Evolutionary conservation across 2,329 filamentous ascomycete genomes (phyloP).

Genomic region (Chrysosporium keratinophilum): DNA sequence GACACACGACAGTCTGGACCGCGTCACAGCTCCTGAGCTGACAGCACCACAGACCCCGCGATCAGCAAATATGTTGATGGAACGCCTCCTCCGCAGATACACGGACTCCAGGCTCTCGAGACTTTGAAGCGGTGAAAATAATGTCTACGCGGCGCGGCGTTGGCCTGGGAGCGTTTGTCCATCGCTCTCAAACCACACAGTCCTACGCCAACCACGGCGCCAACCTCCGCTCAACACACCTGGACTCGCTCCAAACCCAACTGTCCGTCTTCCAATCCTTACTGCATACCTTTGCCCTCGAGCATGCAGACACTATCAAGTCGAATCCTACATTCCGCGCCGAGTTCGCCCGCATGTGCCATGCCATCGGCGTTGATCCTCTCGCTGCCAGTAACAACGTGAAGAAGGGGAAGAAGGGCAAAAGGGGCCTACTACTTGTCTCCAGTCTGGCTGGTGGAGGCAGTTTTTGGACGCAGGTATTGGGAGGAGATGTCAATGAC

Average conservation of each 20-base stretch:
- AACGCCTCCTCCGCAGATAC: no score
- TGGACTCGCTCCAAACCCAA: constrained; percentile 79
- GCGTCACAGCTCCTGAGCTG: no score
- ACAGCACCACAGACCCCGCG: no score
- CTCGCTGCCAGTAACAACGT: constrained; percentile 56
- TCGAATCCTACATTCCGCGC: constrained; percentile 90
- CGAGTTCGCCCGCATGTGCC: constrained; percentile 97
- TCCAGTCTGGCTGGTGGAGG: constrained; percentile 37
- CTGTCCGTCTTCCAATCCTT: constrained; percentile 92
- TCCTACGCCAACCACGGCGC: constrained; percentile 87
- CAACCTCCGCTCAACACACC: constrained; percentile 69
- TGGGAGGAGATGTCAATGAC: constrained; percentile 87
- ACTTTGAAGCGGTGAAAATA: no score
- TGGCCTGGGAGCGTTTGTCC: constrained; percentile 81
- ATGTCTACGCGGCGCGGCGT: constrained; percentile 53
- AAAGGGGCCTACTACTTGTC: no score
- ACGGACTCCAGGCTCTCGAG: no score
- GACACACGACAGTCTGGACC: no score
- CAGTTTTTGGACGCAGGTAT: constrained; percentile 84
- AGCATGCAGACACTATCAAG: constrained; percentile 90
- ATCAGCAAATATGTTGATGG: no score
- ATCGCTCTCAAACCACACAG: constrained; percentile 70
- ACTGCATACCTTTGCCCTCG: constrained; percentile 87
- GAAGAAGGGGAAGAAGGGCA: constrained; percentile 40
- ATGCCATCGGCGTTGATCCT: constrained; percentile 91